Percentiles rank a stretch among this genome's conserved stretches.
phyloP scores from a whole-genome alignment of 305 asterid genomes.

The Striga hermonthica region DNA sequence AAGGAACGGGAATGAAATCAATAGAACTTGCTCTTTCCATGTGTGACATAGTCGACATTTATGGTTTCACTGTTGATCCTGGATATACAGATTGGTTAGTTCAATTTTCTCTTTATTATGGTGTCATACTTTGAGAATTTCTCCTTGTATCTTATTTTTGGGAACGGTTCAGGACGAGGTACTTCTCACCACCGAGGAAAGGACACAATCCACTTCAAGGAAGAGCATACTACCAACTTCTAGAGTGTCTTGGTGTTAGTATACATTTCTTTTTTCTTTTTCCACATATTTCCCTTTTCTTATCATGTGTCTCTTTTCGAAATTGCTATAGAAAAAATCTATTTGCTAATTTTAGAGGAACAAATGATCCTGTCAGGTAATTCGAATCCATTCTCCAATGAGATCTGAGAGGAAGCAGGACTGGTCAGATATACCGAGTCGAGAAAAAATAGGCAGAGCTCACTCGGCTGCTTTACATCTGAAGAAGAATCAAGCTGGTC shows the following conservation, averaged over 20 bases:
- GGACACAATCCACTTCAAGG: constrained; percentile 99
- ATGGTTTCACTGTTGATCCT: constrained; percentile 98
- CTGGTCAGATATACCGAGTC: constrained; percentile 85
- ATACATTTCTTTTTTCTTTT: background rate
- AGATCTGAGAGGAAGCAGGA: constrained; percentile 78
- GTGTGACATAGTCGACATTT: constrained; percentile 94
- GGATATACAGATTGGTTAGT: constrained; percentile 97
- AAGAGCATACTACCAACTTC: constrained; percentile 96
- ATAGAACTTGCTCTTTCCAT: constrained; percentile 96
- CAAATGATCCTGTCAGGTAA: constrained; percentile 52
- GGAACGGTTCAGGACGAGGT: constrained; percentile 67
- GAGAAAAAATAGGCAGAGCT: constrained; percentile 72
- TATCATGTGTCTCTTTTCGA: constrained; percentile 2
- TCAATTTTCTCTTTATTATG: constrained; percentile 19
- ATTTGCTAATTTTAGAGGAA: constrained; percentile 18
- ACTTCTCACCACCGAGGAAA: constrained; percentile 89
- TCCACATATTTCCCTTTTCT: background rate
- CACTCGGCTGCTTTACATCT: constrained; percentile 72
- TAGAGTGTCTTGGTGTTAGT: constrained; percentile 97
- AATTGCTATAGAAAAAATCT: background rate
- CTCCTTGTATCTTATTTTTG: constrained; percentile 14
- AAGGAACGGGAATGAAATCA: constrained; percentile 99
- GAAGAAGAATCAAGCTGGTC: constrained; percentile 49
- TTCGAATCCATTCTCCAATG: constrained; percentile 98
- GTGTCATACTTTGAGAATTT: constrained; percentile 12